These are phyloP conservation scores for Schizothecium vesticola DNA, from an alignment of 495 filamentous ascomycete genomes.

Conservation along the genomic window DNA sequence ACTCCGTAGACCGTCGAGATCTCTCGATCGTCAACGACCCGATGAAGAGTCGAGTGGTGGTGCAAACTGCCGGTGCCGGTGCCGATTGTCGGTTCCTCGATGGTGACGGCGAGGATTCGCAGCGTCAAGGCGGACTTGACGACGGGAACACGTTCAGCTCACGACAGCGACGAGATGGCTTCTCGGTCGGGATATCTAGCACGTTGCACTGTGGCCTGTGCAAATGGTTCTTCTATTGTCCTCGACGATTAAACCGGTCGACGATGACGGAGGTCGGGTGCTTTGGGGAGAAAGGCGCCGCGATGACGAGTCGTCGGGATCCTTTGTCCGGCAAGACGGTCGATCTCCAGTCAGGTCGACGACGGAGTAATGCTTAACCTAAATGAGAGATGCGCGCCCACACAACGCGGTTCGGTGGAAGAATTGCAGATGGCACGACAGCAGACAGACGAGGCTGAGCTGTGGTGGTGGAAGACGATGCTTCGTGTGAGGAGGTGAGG, in stretches of 20 bases:
- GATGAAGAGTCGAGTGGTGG: background rate
- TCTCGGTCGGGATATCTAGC: conserved; percentile 23
- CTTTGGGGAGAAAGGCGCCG: conserved; percentile 26
- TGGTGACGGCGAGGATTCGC: conserved; percentile 10
- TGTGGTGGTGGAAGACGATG: conserved; percentile 23
- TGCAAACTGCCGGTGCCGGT: background rate
- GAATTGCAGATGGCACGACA: conserved; percentile 26
- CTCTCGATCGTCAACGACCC: conserved; percentile 31
- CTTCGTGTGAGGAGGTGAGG: conserved; percentile 21
- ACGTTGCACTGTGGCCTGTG: conserved; percentile 34
- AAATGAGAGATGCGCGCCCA: conserved; percentile 37
- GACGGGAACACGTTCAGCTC: conserved; percentile 20
- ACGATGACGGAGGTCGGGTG: conserved; percentile 31
- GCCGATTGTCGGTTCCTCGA: background rate
- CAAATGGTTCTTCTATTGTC: conserved; percentile 33
- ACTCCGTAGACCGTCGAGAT: conserved; percentile 25
- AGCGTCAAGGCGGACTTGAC: conserved; percentile 7
- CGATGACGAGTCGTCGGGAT: conserved; percentile 20
- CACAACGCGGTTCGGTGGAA: conserved; percentile 25
- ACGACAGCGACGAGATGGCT: conserved; percentile 21
- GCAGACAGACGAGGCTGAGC: conserved; percentile 29
- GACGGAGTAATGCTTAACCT: conserved; percentile 30
- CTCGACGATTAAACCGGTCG: conserved; percentile 30
- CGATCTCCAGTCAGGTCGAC: conserved; percentile 27
- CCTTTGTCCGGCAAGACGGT: conserved; percentile 29